Evolutionary conservation across 106 monocot species (phyloP).

Genomic region (Phalaenopsis equestris): DNA sequence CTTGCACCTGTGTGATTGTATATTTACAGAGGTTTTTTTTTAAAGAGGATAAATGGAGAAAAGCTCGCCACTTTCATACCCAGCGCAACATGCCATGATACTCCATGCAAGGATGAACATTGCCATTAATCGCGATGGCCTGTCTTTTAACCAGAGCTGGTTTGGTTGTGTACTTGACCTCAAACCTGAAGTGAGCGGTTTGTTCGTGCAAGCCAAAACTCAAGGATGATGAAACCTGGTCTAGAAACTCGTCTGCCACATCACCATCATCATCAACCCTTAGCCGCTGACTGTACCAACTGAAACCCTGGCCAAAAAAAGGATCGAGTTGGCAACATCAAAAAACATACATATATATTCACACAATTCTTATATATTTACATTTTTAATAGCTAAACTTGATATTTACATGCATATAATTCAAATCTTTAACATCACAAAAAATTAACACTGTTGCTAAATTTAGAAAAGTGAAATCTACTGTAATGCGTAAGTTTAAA

Average conservation of each 20-base stretch:
- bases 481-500: too few relatives aligned
- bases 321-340: too few relatives aligned
- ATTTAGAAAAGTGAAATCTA: too few relatives aligned
- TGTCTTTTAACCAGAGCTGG: conserved; percentile 46
- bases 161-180: conserved; percentile 35
- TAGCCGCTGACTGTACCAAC: conserved; percentile 59
- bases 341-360: too few relatives aligned
- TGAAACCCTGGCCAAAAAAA: conserved; percentile 47
- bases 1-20: neutral
- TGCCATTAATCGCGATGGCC: conserved; percentile 35
- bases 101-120: conserved; percentile 42
- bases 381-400: too few relatives aligned
- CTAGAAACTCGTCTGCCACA: conserved; percentile 84
- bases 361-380: too few relatives aligned
- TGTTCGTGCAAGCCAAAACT: conserved; percentile 2
- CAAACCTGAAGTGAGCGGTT: conserved; percentile 20
- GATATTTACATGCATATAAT: too few relatives aligned
- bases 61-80: conserved; percentile 29
- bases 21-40: neutral
- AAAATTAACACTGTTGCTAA: too few relatives aligned
- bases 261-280: conserved; percentile 85
- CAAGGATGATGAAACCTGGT: conserved; percentile 24
- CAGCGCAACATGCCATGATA: conserved; percentile 38
- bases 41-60: neutral
- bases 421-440: too few relatives aligned